phyloP scores from a whole-genome alignment of 1,284 basidiomycete species.

The Macrocystidia cucumis region DNA sequence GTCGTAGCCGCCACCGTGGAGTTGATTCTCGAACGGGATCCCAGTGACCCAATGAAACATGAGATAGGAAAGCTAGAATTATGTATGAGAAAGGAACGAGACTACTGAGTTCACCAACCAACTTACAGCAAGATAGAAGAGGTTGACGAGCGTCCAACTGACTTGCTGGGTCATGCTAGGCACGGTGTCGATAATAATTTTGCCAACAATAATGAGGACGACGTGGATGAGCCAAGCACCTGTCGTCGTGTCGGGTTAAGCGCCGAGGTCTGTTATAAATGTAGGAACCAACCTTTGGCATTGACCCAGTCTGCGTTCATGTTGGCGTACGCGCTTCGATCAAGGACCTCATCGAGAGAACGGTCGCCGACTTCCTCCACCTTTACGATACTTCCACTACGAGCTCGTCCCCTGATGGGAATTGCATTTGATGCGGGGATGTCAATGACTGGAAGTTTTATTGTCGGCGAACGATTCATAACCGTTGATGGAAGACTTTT shows the following conservation, averaged over 20 bases:
- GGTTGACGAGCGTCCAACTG: conserved; percentile 93
- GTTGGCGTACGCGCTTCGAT: conserved; percentile 80
- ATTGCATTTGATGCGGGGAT: conserved; percentile 17
- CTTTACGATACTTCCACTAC: conserved; percentile 80
- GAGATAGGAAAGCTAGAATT: conserved; percentile 78
- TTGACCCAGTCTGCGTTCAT: conserved; percentile 99
- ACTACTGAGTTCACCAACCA: conserved; percentile 7
- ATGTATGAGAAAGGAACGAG: conserved; percentile 1
- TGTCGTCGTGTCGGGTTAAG: conserved; percentile 23
- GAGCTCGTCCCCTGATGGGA: conserved; percentile 44
- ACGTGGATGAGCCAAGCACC: conserved; percentile 98
- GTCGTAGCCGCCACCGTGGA: conserved; percentile 91
- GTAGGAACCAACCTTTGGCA: conserved; percentile 70
- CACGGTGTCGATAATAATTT: conserved; percentile 90
- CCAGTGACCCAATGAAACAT: conserved; percentile 99
- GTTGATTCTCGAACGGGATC: conserved; percentile 88
- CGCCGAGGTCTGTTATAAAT: conserved; percentile 1
- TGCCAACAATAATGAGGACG: conserved; percentile 85
- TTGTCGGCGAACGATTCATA: conserved; percentile 40
- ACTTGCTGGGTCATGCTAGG: conserved; percentile 93
- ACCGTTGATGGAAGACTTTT: conserved; percentile 8
- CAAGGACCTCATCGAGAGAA: conserved; percentile 72
- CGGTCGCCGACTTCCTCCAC: conserved; percentile 82
- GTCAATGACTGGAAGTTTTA: conserved; percentile 41
- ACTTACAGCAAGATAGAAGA: conserved; percentile 87